A percentile compares a stretch with the other conserved stretches of the same genome.
These are phyloP conservation scores for Russula olivacea DNA, from an alignment of 768 basidiomycete species.

Conservation along the genomic window DNA sequence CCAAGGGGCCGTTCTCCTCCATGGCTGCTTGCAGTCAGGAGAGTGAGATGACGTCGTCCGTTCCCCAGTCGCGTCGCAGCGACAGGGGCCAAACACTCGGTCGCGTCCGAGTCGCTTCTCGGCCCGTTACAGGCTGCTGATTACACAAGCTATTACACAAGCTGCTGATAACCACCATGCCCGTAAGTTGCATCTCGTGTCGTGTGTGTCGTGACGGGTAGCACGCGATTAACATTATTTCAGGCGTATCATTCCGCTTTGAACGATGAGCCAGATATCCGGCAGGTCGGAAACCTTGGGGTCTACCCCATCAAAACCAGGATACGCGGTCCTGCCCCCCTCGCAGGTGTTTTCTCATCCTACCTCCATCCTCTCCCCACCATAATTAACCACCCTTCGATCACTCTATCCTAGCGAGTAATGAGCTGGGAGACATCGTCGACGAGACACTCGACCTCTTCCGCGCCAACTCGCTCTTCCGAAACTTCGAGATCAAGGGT, in stretches of 20 bases:
- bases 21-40: conserved; percentile 6
- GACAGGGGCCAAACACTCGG: neutral
- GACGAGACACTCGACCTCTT: conserved; percentile 96
- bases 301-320: conserved; percentile 88
- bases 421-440: conserved; percentile 77
- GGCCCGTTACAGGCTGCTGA: neutral
- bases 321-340: conserved; percentile 87
- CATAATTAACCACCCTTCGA: conserved; percentile 9
- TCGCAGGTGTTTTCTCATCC: conserved; percentile 42
- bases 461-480: conserved; percentile 97
- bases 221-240: neutral
- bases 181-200: conserved; percentile 26
- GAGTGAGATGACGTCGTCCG: neutral
- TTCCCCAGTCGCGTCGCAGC: no score
- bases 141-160: no score
- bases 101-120: neutral
- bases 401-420: conserved; percentile 52
- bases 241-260: conserved; percentile 96
- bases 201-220: neutral
- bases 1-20: conserved; percentile 42
- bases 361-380: conserved; percentile 16
- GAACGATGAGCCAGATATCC: conserved; percentile 77
- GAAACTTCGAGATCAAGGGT: conserved; percentile 99
- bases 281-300: conserved; percentile 84
- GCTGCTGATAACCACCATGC: conserved; percentile 11